These are phyloP conservation scores for Diddensiella transvaalensis DNA, from an alignment of 805 yeast species.

Conservation along the genomic window DNA sequence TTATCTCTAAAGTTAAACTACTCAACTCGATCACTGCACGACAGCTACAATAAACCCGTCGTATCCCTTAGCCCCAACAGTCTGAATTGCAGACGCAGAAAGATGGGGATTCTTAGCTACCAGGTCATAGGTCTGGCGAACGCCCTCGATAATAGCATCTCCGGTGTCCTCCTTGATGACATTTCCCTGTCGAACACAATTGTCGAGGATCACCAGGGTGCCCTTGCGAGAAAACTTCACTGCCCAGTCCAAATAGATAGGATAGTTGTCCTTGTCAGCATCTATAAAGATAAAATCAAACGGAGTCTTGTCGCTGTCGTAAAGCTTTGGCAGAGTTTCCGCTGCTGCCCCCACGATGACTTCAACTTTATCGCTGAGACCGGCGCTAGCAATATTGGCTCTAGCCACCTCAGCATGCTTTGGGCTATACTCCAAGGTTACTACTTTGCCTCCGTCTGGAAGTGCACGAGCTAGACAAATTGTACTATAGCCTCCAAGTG, in stretches of 20 bases:
- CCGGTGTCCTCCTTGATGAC: slow-evolving; percentile 4
- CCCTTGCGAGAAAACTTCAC: slow-evolving; percentile 12
- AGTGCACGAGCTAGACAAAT: slow-evolving; percentile 15
- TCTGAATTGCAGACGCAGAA: slow-evolving; percentile 15
- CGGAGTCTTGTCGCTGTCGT: not conserved
- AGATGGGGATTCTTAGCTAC: slow-evolving; percentile 12
- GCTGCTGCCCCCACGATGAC: slow-evolving; percentile 18
- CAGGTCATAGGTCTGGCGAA: slow-evolving; percentile 8
- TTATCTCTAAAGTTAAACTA: too few species aligned
- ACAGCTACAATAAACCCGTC: slow-evolving; percentile 18
- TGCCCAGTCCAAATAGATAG: slow-evolving; percentile 16
- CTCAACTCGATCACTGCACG: too few species aligned
- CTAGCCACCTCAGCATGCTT: slow-evolving; percentile 19
- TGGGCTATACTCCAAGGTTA: slow-evolving; percentile 14
- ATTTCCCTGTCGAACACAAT: slow-evolving; percentile 13
- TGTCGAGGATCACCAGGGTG: slow-evolving; percentile 15
- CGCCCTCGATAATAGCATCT: slow-evolving; percentile 6
- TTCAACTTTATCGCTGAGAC: slow-evolving; percentile 17
- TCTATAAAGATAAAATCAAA: slow-evolving; percentile 18
- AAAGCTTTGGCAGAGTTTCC: slow-evolving; percentile 14
- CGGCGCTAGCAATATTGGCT: slow-evolving; percentile 15
- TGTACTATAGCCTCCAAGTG: slow-evolving; percentile 19
- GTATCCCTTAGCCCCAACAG: slow-evolving; percentile 13
- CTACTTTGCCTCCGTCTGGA: slow-evolving; percentile 13
- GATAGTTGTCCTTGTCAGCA: slow-evolving; percentile 16